Conservation (phyloP, 2,329 filamentous ascomycete genomes). For the Fusarium virguliforme region DNA sequence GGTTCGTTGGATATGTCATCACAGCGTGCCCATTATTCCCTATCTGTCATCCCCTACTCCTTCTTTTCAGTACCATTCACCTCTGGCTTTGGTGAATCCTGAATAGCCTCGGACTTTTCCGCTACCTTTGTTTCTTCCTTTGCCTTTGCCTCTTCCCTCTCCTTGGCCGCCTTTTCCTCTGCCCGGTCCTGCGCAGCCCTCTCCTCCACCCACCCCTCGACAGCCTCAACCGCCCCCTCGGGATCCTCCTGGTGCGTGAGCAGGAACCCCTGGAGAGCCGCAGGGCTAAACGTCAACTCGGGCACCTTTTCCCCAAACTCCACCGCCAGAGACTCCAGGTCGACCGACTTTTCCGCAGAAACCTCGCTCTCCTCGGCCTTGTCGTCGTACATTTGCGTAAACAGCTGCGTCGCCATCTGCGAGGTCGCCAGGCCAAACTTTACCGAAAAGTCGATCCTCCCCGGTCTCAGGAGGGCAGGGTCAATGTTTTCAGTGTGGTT, state of each 20-base stretch:
- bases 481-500: slow-evolving; percentile 62
- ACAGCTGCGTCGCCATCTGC: slow-evolving; percentile 19
- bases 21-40: neutral
- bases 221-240: slow-evolving; percentile 20
- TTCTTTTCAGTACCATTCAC: slow-evolving; percentile 7
- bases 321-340: slow-evolving; percentile 11
- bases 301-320: slow-evolving; percentile 34
- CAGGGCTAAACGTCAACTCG: slow-evolving; percentile 34
- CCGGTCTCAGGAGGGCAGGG: slow-evolving; percentile 23
- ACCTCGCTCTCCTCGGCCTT: neutral
- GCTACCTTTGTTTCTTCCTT: neutral
- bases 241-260: slow-evolving; percentile 36
- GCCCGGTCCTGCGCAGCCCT: neutral
- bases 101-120: neutral
- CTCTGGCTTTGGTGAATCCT: neutral
- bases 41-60: neutral
- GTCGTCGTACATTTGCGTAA: slow-evolving; percentile 29
- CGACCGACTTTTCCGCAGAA: neutral
- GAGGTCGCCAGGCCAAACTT: slow-evolving; percentile 31
- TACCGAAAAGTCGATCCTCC: slow-evolving; percentile 30
- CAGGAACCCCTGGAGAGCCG: slow-evolving; percentile 40
- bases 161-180: neutral
- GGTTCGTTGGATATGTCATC: neutral
- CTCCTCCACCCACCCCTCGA: slow-evolving; percentile 29
- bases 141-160: neutral